A percentile compares a stretch with the other conserved stretches of the same genome.
Conservation (phyloP, 2,329 filamentous ascomycete species). For the Penicillium hordei region DNA sequence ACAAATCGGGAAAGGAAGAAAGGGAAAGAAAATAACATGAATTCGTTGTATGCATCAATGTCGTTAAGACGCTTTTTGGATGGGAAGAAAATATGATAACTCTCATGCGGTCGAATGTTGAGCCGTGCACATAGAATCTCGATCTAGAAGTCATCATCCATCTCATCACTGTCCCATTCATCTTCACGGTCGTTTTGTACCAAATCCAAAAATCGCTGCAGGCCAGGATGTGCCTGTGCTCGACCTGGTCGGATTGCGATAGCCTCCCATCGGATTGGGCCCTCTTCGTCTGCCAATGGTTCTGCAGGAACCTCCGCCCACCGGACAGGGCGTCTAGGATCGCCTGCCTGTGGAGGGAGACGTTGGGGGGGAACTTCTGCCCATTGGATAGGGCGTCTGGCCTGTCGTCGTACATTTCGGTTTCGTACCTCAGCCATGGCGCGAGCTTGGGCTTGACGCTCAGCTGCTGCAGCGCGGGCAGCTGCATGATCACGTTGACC, state of each 20-base stretch:
- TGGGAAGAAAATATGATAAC: neutral
- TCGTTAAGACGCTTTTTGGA: constrained; percentile 5
- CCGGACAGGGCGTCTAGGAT: constrained; percentile 5
- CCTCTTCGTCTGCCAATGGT: neutral
- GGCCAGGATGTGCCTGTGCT: constrained; percentile 29
- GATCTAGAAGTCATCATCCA: constrained; percentile 45
- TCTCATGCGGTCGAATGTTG: neutral
- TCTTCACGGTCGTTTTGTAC: constrained; percentile 57
- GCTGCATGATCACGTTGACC: constrained; percentile 34
- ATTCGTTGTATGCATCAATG: constrained; percentile 8
- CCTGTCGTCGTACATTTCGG: constrained; percentile 21
- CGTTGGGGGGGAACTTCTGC: constrained; percentile 8
- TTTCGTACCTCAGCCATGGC: constrained; percentile 41
- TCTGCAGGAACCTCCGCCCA: neutral
- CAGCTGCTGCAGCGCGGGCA: constrained; percentile 39
- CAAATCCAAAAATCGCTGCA: constrained; percentile 55
- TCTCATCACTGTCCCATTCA: constrained; percentile 60
- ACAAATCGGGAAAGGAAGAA: neutral
- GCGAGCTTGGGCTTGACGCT: constrained; percentile 39
- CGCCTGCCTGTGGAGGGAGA: constrained; percentile 8
- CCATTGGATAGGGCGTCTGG: neutral
- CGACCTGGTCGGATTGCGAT: constrained; percentile 4
- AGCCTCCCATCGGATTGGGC: constrained; percentile 1
- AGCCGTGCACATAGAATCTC: neutral
- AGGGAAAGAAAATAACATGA: neutral